Conservation (phyloP, 164 flowering plant species). For the Tinospora cordifolia region DNA sequence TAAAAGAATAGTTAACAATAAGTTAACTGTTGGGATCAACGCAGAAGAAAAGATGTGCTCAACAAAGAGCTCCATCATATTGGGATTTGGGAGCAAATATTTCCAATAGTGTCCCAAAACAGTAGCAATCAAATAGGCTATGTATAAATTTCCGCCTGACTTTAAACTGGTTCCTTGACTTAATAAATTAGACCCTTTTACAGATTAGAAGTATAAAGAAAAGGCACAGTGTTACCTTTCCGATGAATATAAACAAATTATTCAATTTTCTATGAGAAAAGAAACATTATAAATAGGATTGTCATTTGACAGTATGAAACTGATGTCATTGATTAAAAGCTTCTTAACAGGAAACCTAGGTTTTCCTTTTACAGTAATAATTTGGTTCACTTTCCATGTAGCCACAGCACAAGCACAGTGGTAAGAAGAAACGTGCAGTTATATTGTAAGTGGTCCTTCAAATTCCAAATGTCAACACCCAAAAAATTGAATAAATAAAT, state of each 20-base stretch:
- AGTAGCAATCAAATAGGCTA: not conserved
- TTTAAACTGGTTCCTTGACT: not conserved
- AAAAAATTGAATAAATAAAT: not conserved
- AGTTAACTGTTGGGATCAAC: not conserved
- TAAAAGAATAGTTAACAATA: constrained; percentile 2
- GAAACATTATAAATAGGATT: not conserved
- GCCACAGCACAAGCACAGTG: not conserved
- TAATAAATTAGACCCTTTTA: not conserved
- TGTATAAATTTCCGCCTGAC: not conserved
- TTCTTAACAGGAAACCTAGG: not conserved
- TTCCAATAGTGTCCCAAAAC: not conserved
- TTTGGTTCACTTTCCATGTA: not conserved
- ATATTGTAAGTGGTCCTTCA: not conserved
- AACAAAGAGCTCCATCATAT: not conserved
- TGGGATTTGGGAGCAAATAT: not conserved
- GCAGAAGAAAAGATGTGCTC: no score
- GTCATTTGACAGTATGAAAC: not conserved
- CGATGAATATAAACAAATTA: not conserved
- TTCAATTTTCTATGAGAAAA: not conserved
- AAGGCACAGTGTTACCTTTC: not conserved
- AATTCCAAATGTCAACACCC: not conserved
- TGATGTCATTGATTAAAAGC: not conserved
- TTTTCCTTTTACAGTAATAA: not conserved
- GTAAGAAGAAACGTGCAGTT: not conserved
- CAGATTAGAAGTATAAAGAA: not conserved